Evolutionary conservation across 305 asterid genomes (phyloP).

Genomic region (Fraxinus baroniana): DNA sequence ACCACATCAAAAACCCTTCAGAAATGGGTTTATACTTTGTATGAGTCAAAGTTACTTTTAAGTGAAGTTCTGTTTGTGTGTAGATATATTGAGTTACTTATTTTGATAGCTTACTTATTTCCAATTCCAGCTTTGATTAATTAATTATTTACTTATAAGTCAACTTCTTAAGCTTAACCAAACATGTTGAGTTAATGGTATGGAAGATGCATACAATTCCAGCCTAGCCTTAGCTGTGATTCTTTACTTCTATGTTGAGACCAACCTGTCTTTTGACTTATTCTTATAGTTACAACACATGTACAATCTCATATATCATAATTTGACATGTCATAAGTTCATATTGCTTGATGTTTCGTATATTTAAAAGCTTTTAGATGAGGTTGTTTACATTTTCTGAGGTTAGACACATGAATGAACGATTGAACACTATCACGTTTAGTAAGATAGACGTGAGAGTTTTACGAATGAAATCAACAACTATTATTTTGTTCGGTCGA

Average conservation of each 20-base stretch:
- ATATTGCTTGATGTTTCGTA: background rate
- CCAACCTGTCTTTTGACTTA: constrained; percentile 46
- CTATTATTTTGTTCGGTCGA: no score
- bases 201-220: constrained; percentile 5
- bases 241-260: constrained; percentile 30
- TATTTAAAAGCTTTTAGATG: no score
- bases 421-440: no score
- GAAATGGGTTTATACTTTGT: background rate
- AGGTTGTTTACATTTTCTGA: no score
- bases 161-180: background rate
- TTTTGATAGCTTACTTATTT: background rate
- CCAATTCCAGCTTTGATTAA: background rate
- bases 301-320: background rate
- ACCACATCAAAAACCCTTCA: background rate
- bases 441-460: no score
- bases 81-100: background rate
- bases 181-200: background rate
- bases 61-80: background rate
- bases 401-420: no score
- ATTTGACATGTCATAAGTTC: background rate
- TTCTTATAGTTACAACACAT: background rate
- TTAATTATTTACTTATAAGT: background rate
- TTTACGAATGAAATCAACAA: no score
- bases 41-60: background rate
- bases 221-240: constrained; percentile 31